phyloP scores from a whole-genome alignment of 768 basidiomycete genomes.

The Leccinum obscurum region DNA sequence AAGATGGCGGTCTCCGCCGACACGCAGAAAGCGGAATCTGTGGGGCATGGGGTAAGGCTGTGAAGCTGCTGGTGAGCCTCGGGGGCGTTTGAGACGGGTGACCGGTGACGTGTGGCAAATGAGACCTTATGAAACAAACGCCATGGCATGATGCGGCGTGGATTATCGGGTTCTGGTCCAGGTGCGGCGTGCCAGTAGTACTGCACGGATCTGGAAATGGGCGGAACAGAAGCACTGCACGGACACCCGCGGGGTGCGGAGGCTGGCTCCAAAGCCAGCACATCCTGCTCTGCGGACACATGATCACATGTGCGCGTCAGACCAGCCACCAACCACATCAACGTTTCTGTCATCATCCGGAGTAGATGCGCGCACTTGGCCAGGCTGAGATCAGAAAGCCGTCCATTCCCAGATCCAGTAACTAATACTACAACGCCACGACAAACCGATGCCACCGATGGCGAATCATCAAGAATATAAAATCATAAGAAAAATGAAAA shows the following conservation, averaged over 20 bases:
- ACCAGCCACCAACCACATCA: neutral
- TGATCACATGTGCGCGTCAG: neutral
- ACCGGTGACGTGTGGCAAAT: slow-evolving; percentile 8
- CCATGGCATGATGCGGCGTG: slow-evolving; percentile 2
- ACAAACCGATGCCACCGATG: slow-evolving; percentile 31
- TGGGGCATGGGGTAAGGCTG: slow-evolving; percentile 31
- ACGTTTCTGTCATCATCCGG: neutral
- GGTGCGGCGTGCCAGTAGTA: neutral
- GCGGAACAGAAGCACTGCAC: slow-evolving; percentile 14
- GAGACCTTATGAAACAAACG: slow-evolving; percentile 1
- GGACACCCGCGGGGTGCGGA: slow-evolving; percentile 11
- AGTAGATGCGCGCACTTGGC: neutral
- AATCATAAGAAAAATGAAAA: slow-evolving; percentile 25
- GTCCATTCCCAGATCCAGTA: slow-evolving; percentile 16
- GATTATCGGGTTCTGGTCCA: slow-evolving; percentile 2
- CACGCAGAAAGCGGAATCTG: slow-evolving; percentile 22
- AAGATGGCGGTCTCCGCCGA: slow-evolving; percentile 24
- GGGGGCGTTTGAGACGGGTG: slow-evolving; percentile 2
- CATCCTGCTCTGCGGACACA: neutral
- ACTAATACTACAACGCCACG: slow-evolving; percentile 29
- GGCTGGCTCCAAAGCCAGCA: slow-evolving; percentile 3
- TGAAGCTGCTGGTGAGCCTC: neutral
- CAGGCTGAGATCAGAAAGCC: neutral
- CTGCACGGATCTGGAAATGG: slow-evolving; percentile 24
- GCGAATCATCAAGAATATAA: slow-evolving; percentile 33